A percentile compares a stretch with the other conserved stretches of the same genome.
Evolutionary conservation across 2,329 filamentous ascomycete genomes (phyloP).

Genomic region (Sporothrix brunneoviolacea): DNA sequence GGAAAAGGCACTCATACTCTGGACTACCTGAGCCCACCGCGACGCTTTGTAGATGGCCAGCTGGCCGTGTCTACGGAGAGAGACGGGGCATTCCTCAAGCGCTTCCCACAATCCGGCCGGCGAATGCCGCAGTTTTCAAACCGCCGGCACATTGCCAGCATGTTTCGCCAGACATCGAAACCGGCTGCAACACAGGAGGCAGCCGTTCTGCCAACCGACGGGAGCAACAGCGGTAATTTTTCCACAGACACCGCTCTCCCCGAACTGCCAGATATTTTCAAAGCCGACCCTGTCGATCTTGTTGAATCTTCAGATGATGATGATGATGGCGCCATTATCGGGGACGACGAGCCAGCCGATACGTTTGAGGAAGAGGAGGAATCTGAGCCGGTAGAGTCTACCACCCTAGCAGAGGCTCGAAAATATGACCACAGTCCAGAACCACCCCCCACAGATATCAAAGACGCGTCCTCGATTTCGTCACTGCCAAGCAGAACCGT

Average conservation of each 20-base stretch:
- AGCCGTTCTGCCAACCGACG: background rate
- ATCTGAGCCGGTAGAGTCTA: background rate
- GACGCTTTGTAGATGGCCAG: conserved; percentile 60
- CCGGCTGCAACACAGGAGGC: background rate
- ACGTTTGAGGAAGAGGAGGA: background rate
- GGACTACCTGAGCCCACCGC: conserved; percentile 72
- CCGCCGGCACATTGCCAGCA: conserved; percentile 80
- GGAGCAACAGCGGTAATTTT: background rate
- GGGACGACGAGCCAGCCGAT: conserved; percentile 3
- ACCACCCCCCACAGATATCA: too few species aligned
- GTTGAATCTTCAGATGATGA: conserved; percentile 7
- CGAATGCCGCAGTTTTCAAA: conserved; percentile 83
- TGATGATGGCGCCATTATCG: background rate
- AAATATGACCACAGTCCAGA: background rate
- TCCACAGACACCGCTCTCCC: background rate
- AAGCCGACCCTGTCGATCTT: conserved; percentile 2
- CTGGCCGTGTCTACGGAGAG: background rate
- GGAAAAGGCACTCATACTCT: conserved; percentile 43
- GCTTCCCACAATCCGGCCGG: conserved; percentile 68
- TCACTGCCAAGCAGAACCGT: too few species aligned
- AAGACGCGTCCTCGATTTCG: too few species aligned
- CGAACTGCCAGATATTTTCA: conserved; percentile 8
- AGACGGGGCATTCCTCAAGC: conserved; percentile 26
- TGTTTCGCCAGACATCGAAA: conserved; percentile 53
- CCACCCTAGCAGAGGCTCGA: background rate